Evolutionary conservation across 106 monocot genomes (phyloP), one percentile per base, ranked within the genome.

Genomic region (Allium sativum): DNA sequence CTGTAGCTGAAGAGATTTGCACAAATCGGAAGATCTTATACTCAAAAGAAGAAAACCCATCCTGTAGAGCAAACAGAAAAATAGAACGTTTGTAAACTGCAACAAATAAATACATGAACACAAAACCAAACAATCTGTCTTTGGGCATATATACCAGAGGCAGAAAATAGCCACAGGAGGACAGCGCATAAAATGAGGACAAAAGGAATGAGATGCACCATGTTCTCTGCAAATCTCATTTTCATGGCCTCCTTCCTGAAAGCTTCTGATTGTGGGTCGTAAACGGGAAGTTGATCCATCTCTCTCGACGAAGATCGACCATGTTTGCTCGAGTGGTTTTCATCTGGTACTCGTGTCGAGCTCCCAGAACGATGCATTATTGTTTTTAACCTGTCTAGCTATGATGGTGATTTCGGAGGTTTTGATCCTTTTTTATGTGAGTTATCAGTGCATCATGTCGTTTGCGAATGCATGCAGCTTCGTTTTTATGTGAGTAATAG

Each of bases 151-250:
- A 50, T 60, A 62, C 62, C 62, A 1, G 62, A 47, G 18, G 14
- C 52, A 44, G 87, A 87, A 68, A 82, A 79, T 70, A 74, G 67
- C 87, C 82, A 87, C 57, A 87, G 82, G 61, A 83, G 42, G 68
- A 73, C 14, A 65, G 77, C 74, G 71, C 83, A 88, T 74, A 88
- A 13, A 68, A 88, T 64, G 77, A 88, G 58, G 50, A 88, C 69
- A 16, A 83, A 40, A 7, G 87, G 87, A 70, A 88, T 77, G 59
- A 77, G 55, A 60, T 88, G 87, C 45, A 88, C 80, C 68, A 70
- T 71, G 65, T 71, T 76, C 70, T 71, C 70, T 2, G 76, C 76
- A 12, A 76, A 61, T 54, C 53, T 58, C 7, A 53, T 18, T 40
- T 53, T 56, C 20, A 54, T 15, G 11, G 52, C 31, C 66, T 76